A percentile compares a stretch with the other conserved stretches of the same genome.
These are phyloP conservation scores for Echria macrotheca DNA, from an alignment of 495 filamentous ascomycete genomes.

Conservation along the genomic window DNA sequence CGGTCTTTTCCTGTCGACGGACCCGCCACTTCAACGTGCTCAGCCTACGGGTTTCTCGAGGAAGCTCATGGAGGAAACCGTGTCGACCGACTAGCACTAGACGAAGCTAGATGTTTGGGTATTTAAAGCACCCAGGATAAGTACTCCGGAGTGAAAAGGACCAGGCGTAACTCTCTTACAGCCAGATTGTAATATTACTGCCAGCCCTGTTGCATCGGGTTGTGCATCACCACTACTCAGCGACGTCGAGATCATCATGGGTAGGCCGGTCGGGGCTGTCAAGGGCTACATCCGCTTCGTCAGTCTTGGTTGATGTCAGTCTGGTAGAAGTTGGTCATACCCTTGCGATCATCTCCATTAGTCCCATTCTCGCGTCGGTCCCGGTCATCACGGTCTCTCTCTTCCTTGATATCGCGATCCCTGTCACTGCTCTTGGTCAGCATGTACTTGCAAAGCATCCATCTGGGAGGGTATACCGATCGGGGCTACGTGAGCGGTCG, in stretches of 20 bases:
- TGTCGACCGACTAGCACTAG: too few relatives aligned
- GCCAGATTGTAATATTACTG: slow-evolving; percentile 7
- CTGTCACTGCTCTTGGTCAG: slow-evolving; percentile 38
- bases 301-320: slow-evolving; percentile 10
- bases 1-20: too few relatives aligned
- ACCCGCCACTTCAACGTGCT: too few relatives aligned
- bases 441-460: slow-evolving; percentile 9
- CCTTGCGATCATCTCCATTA: slow-evolving; percentile 84
- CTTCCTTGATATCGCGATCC: slow-evolving; percentile 47
- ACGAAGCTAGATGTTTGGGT: too few relatives aligned
- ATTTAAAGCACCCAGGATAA: too few relatives aligned
- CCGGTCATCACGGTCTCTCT: slow-evolving; percentile 54
- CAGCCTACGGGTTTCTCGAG: too few relatives aligned
- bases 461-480: slow-evolving; percentile 55
- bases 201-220: too few relatives aligned
- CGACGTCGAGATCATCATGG: slow-evolving; percentile 95
- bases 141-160: too few relatives aligned
- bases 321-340: slow-evolving; percentile 42
- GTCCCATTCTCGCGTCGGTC: slow-evolving; percentile 60
- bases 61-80: too few relatives aligned
- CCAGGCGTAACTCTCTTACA: slow-evolving; percentile 26
- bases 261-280: slow-evolving; percentile 70
- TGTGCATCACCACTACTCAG: slow-evolving; percentile 82
- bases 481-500: slow-evolving; percentile 70
- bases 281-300: slow-evolving; percentile 37